Evolutionary conservation across 352 stramenopile genomes (phyloP).

Genomic region (Globisporangium yorkense): DNA sequence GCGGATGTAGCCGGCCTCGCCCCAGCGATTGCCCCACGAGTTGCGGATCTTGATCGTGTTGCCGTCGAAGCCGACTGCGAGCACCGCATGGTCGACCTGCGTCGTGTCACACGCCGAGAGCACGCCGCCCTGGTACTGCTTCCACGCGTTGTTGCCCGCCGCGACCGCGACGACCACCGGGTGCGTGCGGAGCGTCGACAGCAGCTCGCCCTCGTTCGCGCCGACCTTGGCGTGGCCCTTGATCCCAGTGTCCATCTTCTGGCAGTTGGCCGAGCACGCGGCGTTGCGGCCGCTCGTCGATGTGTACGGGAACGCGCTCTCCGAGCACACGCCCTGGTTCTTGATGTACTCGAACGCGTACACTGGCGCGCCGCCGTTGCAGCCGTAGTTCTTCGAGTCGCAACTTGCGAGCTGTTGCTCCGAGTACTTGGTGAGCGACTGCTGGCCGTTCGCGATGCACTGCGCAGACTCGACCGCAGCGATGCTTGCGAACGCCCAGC

Average conservation of each 20-base stretch:
- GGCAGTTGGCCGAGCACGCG: constrained; percentile 28
- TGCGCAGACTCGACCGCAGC: constrained; percentile 87
- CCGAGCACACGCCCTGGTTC: constrained; percentile 69
- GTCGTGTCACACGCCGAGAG: constrained; percentile 62
- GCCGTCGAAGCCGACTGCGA: constrained; percentile 92
- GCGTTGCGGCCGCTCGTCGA: constrained; percentile 22
- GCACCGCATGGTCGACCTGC: constrained; percentile 94
- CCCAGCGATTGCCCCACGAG: constrained; percentile 94
- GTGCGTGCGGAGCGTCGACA: constrained; percentile 81
- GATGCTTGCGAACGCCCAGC: constrained; percentile 95
- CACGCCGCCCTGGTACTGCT: constrained; percentile 95
- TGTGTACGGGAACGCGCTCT: constrained; percentile 80
- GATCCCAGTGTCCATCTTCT: constrained; percentile 25
- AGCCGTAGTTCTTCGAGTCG: constrained; percentile 83
- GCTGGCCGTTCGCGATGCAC: constrained; percentile 69
- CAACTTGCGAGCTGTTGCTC: constrained; percentile 92
- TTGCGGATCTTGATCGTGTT: constrained; percentile 96
- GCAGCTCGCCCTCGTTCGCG: constrained; percentile 58
- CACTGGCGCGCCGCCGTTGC: constrained; percentile 85
- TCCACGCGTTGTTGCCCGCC: constrained; percentile 90
- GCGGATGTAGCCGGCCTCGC: constrained; percentile 91
- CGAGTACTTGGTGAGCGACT: constrained; percentile 69
- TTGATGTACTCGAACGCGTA: constrained; percentile 92
- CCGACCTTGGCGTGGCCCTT: constrained; percentile 56
- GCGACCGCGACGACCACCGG: constrained; percentile 93